Evolutionary conservation across 345 rosid genomes (phyloP), one percentile per base, ranked within the genome.

Genomic region (Physaria fendleri): DNA sequence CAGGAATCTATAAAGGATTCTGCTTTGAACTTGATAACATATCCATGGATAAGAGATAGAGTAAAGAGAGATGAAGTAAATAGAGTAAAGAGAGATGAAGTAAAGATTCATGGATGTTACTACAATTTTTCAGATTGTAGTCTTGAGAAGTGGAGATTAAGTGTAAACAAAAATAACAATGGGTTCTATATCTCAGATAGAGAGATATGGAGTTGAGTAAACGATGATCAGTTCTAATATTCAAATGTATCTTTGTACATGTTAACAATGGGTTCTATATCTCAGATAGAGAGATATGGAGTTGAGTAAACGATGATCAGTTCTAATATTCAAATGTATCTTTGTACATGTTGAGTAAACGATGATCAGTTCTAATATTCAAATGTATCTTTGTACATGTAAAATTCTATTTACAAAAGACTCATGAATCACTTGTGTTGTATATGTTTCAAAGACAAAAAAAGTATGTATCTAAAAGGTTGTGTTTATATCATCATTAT

Each of bases 11-110:
- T 86, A 62, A 83, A 75, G 46, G 64, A 35, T 37, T 83, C 95
- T 2, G 62, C 81, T 32, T 33, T 79, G 62, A 86, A 83, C 77
- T 69, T 87, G 76, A 64, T 87, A 7, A 80, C 78, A 0, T 87
- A 87, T 68, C 82, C 95, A 13, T 87, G 95, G 95, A 77, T 87
- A 64, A 51, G 79, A 76, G 86, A n/a, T n/a, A n/a, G n/a, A n/a
- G n/a, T n/a, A n/a, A n/a, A n/a, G n/a, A n/a, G n/a, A n/a, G n/a
- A n/a, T n/a, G n/a, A n/a, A n/a, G n/a, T n/a, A n/a, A n/a, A 80
- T 0, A 80, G 63, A 69, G 85, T 77, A 22, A 77, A 63, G 68
- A 77, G 59, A 59, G 77, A 55, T 23, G 54, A 48, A 54, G 57
- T 87, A 0, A 71, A 42, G 43, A 56, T 85, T 73, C 87, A 79